Percentiles rank a stretch among this genome's conserved stretches.
Evolutionary conservation across 1,284 basidiomycete genomes (phyloP).

Genomic region (Moesziomyces sp.): DNA sequence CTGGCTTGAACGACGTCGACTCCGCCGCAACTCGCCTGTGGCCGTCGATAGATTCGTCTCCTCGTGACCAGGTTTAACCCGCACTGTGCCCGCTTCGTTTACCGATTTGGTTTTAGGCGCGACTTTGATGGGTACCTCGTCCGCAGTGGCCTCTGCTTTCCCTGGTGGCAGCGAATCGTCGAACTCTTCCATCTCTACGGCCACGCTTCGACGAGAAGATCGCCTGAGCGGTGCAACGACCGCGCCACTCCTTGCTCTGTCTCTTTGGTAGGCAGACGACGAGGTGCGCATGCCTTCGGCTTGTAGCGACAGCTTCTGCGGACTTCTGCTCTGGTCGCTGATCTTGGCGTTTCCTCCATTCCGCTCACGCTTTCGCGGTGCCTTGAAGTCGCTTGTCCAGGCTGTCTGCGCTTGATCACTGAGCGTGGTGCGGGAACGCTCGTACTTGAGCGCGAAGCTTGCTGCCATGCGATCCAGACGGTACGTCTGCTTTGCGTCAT

Average conservation of each 20-base stretch:
- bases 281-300: neutral
- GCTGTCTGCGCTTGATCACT: constrained; percentile 17
- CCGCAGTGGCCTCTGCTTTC: neutral
- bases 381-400: constrained; percentile 3
- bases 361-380: neutral
- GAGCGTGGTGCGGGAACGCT: constrained; percentile 34
- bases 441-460: constrained; percentile 36
- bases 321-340: neutral
- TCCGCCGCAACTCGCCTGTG: constrained; percentile 16
- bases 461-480: constrained; percentile 33
- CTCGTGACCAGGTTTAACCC: neutral
- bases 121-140: neutral
- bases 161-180: constrained; percentile 9
- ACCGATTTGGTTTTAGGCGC: neutral
- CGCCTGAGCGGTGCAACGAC: constrained; percentile 12
- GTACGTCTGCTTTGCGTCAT: constrained; percentile 13
- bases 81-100: no score
- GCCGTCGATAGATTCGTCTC: neutral
- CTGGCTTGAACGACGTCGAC: constrained; percentile 31
- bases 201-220: constrained; percentile 27
- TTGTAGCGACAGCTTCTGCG: neutral
- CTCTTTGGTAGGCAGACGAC: neutral
- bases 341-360: neutral
- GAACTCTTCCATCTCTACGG: constrained; percentile 39
- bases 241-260: constrained; percentile 9